Base-by-base conservation (phyloP, 345 rosid genomes). In the Euclidium syriacum region DNA sequence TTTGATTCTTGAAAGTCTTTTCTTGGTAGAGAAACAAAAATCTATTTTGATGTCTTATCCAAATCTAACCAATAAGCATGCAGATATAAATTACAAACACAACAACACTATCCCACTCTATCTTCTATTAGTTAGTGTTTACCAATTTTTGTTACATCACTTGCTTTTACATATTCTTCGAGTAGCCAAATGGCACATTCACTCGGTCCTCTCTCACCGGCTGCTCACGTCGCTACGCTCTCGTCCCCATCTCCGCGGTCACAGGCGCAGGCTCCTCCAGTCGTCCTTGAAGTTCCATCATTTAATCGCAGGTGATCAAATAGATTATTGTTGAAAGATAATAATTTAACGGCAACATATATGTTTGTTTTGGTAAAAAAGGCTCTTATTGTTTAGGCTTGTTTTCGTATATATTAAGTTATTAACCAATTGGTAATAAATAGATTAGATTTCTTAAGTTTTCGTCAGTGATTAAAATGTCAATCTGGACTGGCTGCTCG, bases 301-400 rank as follows among this genome's bases (percentile, higher is more conserved):
- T 8, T 71, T 52, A 75, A 67, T 52, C 82, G 88, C 69, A 81
- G 86, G 81, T 79, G 36, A 56, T 50, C 50, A 16, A 39, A 35
- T 35, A n/a, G 2, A 61, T 33, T 8, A 18, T 6, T 61, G 23
- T 46, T 15, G 6, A n/a, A 34, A 35, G 11, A n/a, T n/a, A 0
- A 1, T 4, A 42, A 29, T 18, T 49, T 20, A 17, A 44, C 10
- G 12, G 11, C 11, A 30, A 52, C 40, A 16, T 38, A 18, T 43
- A 53, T 23, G 10, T 10, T 48, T 44, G 50, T 11, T 30, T 30
- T 38, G 2, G 12, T 15, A 1, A 38, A 38, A 30, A 30, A 30
- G 6, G 6, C 5, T 4, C 1, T 4, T 6, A 27, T 4, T 27
- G 43, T 12, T 3, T 39, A 39, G 27, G 59, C 30, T 58, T 49